A percentile compares a stretch with the other conserved stretches of the same genome.
These are phyloP conservation scores for Penicillium riverlandense DNA, from an alignment of 495 filamentous ascomycete genomes.

Conservation along the genomic window DNA sequence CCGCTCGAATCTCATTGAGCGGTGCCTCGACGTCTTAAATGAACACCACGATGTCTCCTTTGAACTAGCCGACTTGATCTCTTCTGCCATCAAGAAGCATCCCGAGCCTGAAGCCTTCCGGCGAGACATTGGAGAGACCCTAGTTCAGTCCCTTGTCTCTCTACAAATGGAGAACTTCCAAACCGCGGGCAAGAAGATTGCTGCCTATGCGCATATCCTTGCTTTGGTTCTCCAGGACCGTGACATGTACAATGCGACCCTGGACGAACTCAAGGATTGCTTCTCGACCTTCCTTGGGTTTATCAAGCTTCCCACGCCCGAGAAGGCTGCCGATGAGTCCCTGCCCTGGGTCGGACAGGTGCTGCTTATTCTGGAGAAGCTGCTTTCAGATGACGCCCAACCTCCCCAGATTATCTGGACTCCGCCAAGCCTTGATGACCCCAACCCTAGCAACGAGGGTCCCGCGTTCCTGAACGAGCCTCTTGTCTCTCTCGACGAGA, in stretches of 20 bases:
- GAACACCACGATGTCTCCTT: slow-evolving; percentile 85
- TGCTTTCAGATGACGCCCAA: slow-evolving; percentile 80
- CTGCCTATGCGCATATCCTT: slow-evolving; percentile 88
- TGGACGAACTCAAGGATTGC: slow-evolving; percentile 71
- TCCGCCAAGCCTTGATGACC: slow-evolving; percentile 51
- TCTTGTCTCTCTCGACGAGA: slow-evolving; percentile 59
- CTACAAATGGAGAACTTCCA: slow-evolving; percentile 65
- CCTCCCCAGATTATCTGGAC: slow-evolving; percentile 70
- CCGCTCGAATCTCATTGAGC: slow-evolving; percentile 73
- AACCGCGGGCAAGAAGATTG: slow-evolving; percentile 70
- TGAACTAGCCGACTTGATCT: slow-evolving; percentile 81
- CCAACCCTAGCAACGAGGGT: slow-evolving; percentile 33
- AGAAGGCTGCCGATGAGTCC: slow-evolving; percentile 60
- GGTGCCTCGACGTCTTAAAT: slow-evolving; percentile 82
- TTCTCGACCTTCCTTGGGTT: slow-evolving; percentile 70
- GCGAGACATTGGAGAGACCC: slow-evolving; percentile 70
- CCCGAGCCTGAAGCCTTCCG: slow-evolving; percentile 54
- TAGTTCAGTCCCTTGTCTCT: slow-evolving; percentile 84
- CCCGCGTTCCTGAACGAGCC: slow-evolving; percentile 52
- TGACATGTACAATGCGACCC: slow-evolving; percentile 69
- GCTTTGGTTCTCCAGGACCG: slow-evolving; percentile 80
- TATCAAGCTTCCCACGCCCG: slow-evolving; percentile 55
- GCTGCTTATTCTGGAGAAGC: slow-evolving; percentile 79
- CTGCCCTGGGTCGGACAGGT: slow-evolving; percentile 91
- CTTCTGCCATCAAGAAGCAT: slow-evolving; percentile 64